Percentiles rank a stretch among this genome's conserved stretches.
Evolutionary conservation across 2,329 filamentous ascomycete genomes (phyloP).

Genomic region (Dactylellina leptospora): DNA sequence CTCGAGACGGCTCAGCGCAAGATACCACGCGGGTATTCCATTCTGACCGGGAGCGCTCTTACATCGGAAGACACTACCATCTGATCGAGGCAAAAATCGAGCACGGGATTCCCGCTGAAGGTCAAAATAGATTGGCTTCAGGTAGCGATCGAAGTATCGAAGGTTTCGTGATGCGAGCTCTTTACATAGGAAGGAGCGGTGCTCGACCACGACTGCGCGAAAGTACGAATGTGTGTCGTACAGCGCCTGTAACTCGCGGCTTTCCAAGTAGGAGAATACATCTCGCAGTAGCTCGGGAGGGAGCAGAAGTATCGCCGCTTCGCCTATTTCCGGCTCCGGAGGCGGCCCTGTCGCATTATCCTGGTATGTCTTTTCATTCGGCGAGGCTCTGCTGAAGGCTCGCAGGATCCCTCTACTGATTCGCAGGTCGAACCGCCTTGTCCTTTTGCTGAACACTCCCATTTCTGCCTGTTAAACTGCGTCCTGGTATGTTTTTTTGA

Average conservation of each 20-base stretch:
- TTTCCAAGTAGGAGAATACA: constrained; percentile 42
- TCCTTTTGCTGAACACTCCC: constrained; percentile 45
- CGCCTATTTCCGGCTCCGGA: no score
- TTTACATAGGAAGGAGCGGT: constrained; percentile 39
- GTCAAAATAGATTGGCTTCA: constrained; percentile 36
- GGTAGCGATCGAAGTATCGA: constrained; percentile 37
- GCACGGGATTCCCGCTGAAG: constrained; percentile 34
- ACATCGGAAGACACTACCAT: neutral
- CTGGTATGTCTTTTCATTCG: neutral
- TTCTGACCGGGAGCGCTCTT: constrained; percentile 3
- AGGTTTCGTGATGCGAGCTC: constrained; percentile 37
- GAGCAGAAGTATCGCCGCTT: constrained; percentile 32
- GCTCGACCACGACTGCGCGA: constrained; percentile 30
- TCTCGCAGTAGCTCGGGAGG: constrained; percentile 43
- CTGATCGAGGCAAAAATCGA: constrained; percentile 7
- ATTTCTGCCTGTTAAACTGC: constrained; percentile 1
- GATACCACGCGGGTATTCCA: constrained; percentile 38
- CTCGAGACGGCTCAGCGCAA: constrained; percentile 27
- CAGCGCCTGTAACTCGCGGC: constrained; percentile 16
- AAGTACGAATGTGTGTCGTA: constrained; percentile 39
- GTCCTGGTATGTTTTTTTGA: neutral
- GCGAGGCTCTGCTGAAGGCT: constrained; percentile 22
- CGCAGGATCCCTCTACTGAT: constrained; percentile 31
- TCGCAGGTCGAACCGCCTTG: constrained; percentile 25
- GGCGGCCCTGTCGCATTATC: no score